Base-by-base conservation (phyloP, 352 stramenopile genomes). In the Aphanomyces stellatus region DNA sequence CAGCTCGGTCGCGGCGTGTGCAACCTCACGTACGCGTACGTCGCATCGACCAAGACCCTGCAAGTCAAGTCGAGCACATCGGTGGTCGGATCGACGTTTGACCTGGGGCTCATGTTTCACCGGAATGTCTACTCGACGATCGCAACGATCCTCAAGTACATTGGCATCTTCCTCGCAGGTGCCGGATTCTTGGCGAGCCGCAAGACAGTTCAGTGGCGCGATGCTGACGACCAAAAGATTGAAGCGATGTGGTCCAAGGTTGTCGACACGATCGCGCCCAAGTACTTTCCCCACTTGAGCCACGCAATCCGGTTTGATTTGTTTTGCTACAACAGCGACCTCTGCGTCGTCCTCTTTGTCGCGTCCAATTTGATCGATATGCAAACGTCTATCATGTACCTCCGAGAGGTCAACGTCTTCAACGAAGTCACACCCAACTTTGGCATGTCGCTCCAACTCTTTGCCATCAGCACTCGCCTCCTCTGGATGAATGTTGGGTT, bases 291-390 rank as follows among this genome's bases (percentile, higher is more conserved):
- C 11, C 59, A 65, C 46, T 1, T 42, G 6, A 65, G 59, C 59
- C 37, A 57, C 46, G 59, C 59, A 4, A 41, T 65, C 7, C 25
- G 24, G n/a, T 65, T 65, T 31, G 46, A 56, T 28, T 30, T 65
- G 59, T 65, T 65, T 57, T 65, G 59, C 59, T 65, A 65, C 30
- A 65, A 65, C 59, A 65, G 59, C 59, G 59, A 65, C 33, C 4
- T 65, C 0, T 57, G 35, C 37, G 59, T 65, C 0, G 7, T 65
- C 1, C 59, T 65, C 0, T 65, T 55, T 34, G 28, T 46, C 1
- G 41, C 35, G 4, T 27, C 33, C 33, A 46, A 34, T 1, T 0
- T 56, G 0, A 2, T 65, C 15, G 59, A 65, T 4, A 55, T 65
- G 34, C 1, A 3, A 1, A 0, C 17, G 8, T n/a, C 41, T 11